Base-by-base conservation (phyloP, 1,139 yeast genomes). In the Yamadazyma songkhlaensis region DNA sequence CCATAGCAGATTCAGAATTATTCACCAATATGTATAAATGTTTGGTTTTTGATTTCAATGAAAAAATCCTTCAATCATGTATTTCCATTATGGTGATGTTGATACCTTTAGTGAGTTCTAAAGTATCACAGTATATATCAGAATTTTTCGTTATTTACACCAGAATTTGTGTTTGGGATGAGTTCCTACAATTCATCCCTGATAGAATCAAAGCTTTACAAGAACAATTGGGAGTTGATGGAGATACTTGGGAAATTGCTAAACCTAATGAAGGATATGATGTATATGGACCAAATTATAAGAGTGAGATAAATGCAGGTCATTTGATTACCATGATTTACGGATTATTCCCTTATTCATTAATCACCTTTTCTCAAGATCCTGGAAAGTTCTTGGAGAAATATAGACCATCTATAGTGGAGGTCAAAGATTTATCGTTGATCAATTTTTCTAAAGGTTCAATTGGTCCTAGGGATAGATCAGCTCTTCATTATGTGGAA, bases 281-380 rank as follows among this genome's bases (percentile, higher is more conserved):
- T 8, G 25, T 20, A n/a, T 10, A 8, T 17, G 26, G 13, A 3
- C 13, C 31, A 10, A 12, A 32, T 27, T 22, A 39, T n/a, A 48
- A 45, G 33, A 38, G 50, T 10, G 51, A 49, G 7, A 45, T 55
- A 33, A 55, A 57, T 40, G 43, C 49, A 32, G 54, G 48, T 33
- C 52, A 62, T 42, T 50, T 60, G 13, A 55, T 57, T 34, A 70
- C 81, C 0, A 58, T 77, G 25, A 51, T 81, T 2, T 82, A 82
- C 47, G 88, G 85, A 0, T 53, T 81, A n/a, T 81, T 70, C 46
- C 87, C 88, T 0, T 57, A 66, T 23, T 76, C 77, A 46, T 55
- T 79, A 3, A 50, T 71, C 25, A 51, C 56, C 5, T 81, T 77
- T 48, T 46, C 72, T 13, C 58, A 64, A 15, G 55, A 62, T 26